phyloP scores from a whole-genome alignment of 345 rosid genomes.

The Limnanthes douglasii region DNA sequence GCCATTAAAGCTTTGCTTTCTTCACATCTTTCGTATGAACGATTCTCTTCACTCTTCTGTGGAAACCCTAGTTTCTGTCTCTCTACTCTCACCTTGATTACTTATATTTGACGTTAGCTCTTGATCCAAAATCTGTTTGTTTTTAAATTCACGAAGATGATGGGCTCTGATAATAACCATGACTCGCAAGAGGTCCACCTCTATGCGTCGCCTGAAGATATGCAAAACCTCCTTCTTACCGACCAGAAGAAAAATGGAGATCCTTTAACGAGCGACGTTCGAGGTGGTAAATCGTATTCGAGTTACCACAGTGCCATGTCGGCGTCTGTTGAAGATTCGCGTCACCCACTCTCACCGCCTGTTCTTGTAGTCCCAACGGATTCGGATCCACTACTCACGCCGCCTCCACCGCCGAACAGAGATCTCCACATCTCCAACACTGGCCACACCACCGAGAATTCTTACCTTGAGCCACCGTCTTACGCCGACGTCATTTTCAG shows the following conservation, averaged over 20 bases:
- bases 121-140: constrained; percentile 9
- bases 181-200: constrained; percentile 37
- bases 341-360: constrained; percentile 41
- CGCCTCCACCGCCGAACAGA: constrained; percentile 18
- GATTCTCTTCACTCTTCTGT: background rate
- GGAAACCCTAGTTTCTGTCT: constrained; percentile 16
- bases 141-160: constrained; percentile 39
- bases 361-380: constrained; percentile 30
- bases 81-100: background rate
- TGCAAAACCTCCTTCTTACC: constrained; percentile 55
- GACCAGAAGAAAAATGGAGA: constrained; percentile 14
- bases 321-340: constrained; percentile 29
- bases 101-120: constrained; percentile 3
- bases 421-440: constrained; percentile 21
- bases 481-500: constrained; percentile 80
- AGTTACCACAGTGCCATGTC: constrained; percentile 53
- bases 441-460: constrained; percentile 15
- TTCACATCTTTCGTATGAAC: constrained; percentile 6
- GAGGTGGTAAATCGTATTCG: constrained; percentile 18
- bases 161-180: constrained; percentile 66
- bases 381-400: constrained; percentile 66
- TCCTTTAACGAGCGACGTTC: constrained; percentile 6
- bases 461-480: constrained; percentile 86
- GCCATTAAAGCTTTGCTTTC: background rate
- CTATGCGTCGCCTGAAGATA: constrained; percentile 42